Evolutionary conservation across 2,329 filamentous ascomycete species (phyloP).

Genomic region (Trichoderma sp.): DNA sequence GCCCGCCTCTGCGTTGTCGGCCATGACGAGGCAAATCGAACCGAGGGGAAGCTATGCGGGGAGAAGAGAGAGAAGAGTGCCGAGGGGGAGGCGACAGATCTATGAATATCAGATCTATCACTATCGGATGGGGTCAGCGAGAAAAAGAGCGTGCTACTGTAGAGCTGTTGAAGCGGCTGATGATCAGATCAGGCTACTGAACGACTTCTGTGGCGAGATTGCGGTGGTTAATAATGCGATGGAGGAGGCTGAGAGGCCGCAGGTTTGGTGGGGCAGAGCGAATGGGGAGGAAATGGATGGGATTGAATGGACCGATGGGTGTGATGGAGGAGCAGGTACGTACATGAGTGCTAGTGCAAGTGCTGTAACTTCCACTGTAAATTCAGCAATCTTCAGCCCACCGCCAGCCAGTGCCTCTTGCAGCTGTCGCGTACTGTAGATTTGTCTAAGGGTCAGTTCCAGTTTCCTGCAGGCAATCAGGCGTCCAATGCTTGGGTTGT

Average conservation of each 20-base stretch:
- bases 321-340: background rate
- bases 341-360: too few species aligned
- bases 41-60: background rate
- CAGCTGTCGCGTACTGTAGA: background rate
- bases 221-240: background rate
- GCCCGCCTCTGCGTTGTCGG: constrained; percentile 61
- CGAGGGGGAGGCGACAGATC: background rate
- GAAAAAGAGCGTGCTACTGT: background rate
- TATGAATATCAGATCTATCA: background rate
- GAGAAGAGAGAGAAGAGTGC: background rate
- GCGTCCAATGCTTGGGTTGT: background rate
- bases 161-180: background rate
- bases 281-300: background rate
- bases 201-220: constrained; percentile 3
- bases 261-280: constrained; percentile 2
- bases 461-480: background rate
- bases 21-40: constrained; percentile 49
- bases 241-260: background rate
- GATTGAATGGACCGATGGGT: background rate
- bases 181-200: background rate
- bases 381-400: background rate
- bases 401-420: background rate
- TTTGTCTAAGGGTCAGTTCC: background rate
- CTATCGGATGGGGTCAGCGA: background rate
- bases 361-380: too few species aligned